Conservation (phyloP, 164 flowering plant species). For the Magnolia kwangsiensis region DNA sequence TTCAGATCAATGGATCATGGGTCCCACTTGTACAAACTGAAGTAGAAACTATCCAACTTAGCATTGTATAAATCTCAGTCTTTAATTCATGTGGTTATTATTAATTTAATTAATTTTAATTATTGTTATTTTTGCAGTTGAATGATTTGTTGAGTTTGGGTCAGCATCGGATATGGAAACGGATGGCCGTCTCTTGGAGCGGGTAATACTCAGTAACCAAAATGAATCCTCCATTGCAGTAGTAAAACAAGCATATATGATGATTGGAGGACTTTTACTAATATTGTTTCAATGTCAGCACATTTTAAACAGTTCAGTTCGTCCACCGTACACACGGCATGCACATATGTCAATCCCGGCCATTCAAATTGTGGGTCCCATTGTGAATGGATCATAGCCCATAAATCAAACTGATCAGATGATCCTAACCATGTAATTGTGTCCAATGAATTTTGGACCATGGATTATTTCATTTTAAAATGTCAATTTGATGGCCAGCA, state of each 20-base stretch:
- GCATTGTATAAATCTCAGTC: neutral
- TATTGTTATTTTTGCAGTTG: constrained; percentile 37
- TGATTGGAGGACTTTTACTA: neutral
- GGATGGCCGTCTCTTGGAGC: constrained; percentile 94
- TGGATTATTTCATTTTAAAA: neutral
- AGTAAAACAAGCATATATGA: neutral
- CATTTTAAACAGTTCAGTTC: too few species aligned
- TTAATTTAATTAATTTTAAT: neutral
- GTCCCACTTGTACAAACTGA: too few species aligned
- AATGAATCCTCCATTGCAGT: neutral
- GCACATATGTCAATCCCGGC: too few species aligned
- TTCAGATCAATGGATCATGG: too few species aligned
- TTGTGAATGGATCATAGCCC: neutral
- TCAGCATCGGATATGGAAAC: constrained; percentile 87
- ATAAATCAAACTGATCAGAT: too few species aligned
- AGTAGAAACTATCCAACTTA: too few species aligned
- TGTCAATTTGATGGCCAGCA: neutral
- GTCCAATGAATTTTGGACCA: neutral
- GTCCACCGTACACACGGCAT: neutral
- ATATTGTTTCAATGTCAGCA: neutral
- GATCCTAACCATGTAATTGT: too few species aligned
- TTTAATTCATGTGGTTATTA: neutral
- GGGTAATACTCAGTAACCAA: constrained; percentile 35
- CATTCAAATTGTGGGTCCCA: neutral
- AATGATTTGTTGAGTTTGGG: constrained; percentile 85